phyloP scores from a whole-genome alignment of 2,329 filamentous ascomycete species.

The Teratosphaeriaceae sp. region DNA sequence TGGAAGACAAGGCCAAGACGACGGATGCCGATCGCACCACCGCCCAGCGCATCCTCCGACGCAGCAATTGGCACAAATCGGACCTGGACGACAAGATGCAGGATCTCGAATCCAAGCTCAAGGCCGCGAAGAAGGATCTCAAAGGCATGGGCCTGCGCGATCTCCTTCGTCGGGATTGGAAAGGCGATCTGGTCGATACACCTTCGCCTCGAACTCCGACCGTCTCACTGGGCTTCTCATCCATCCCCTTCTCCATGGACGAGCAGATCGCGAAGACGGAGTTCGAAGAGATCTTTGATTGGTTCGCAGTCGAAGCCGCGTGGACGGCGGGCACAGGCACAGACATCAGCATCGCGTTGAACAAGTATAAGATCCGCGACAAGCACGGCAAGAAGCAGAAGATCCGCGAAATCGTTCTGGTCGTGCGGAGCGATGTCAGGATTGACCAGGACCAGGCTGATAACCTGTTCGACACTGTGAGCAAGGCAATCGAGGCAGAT shows the following conservation, averaged over 20 bases:
- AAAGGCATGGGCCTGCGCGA: constrained; percentile 37
- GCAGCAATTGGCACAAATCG: constrained; percentile 37
- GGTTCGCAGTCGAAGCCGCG: constrained; percentile 43
- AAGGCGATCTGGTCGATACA: constrained; percentile 42
- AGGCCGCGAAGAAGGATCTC: constrained; percentile 38
- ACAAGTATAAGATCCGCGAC: constrained; percentile 40
- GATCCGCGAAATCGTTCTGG: constrained; percentile 41
- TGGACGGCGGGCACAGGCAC: constrained; percentile 42
- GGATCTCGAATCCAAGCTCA: constrained; percentile 35
- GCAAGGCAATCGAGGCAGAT: constrained; percentile 36
- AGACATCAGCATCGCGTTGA: constrained; percentile 40
- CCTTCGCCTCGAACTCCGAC: constrained; percentile 41
- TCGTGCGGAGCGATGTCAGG: constrained; percentile 39
- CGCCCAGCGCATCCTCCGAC: constrained; percentile 34
- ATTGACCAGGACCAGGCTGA: constrained; percentile 40
- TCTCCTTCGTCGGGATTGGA: constrained; percentile 43
- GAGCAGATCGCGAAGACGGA: constrained; percentile 35
- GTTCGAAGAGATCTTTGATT: constrained; percentile 42
- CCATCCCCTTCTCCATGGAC: constrained; percentile 30
- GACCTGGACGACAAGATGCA: constrained; percentile 38
- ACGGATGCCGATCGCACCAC: constrained; percentile 35
- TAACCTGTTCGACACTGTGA: constrained; percentile 35
- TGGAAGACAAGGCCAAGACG: constrained; percentile 25
- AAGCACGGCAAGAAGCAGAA: constrained; percentile 37
- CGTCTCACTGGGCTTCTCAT: constrained; percentile 41